Evolutionary conservation across 345 rosid species (phyloP).

Genomic region (Eucalyptus paniculata): DNA sequence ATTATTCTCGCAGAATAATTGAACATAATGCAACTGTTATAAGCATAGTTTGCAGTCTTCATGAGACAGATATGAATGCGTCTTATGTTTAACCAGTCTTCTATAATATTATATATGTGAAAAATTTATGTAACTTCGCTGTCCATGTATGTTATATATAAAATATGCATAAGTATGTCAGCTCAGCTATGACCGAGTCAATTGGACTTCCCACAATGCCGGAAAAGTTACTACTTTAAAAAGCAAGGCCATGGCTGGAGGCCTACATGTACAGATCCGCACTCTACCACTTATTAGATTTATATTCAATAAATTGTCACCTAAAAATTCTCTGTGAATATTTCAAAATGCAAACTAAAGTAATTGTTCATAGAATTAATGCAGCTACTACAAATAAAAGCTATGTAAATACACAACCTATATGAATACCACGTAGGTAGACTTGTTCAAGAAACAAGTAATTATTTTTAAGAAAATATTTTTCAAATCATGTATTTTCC

Average conservation of each 20-base stretch:
- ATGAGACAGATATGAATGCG: background rate
- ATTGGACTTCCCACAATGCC: background rate
- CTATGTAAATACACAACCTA: background rate
- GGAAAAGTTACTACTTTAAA: background rate
- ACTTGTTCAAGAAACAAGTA: no score
- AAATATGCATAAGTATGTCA: background rate
- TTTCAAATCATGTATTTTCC: background rate
- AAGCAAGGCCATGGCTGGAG: background rate
- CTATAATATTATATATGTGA: background rate
- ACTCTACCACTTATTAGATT: background rate
- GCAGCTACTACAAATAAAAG: background rate
- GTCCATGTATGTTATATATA: background rate
- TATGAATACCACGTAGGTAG: background rate
- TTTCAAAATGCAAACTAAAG: background rate
- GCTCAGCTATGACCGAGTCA: background rate
- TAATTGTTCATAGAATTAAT: background rate
- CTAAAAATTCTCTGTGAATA: background rate
- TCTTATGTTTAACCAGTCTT: background rate
- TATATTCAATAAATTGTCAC: background rate
- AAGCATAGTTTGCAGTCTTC: background rate
- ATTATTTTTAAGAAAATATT: background rate
- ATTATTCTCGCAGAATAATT: background rate
- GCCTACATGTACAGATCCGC: background rate
- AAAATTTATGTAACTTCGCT: background rate
- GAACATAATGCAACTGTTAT: background rate